Evolutionary conservation across 2,329 filamentous ascomycete genomes (phyloP).

Genomic region (Calonectria leucothoes): DNA sequence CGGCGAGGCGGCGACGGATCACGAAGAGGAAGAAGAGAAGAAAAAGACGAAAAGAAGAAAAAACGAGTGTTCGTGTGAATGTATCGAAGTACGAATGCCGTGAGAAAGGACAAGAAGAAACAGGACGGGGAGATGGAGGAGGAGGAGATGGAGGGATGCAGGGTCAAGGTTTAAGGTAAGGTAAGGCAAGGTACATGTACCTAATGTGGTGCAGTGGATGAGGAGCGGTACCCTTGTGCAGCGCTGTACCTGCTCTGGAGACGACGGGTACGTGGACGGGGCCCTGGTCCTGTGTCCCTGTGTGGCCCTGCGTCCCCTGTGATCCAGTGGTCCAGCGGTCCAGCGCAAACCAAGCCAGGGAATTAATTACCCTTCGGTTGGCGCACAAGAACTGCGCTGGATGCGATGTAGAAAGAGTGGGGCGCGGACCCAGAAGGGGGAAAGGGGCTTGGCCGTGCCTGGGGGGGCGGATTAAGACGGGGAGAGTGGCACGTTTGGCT

Average conservation of each 20-base stretch:
- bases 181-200: slow-evolving; percentile 12
- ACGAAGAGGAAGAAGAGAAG: neutral
- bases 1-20: neutral
- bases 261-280: slow-evolving; percentile 8
- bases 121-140: slow-evolving; percentile 11
- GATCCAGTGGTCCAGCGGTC: neutral
- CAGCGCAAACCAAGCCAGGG: slow-evolving; percentile 32
- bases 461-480: neutral
- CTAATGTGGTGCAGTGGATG: neutral
- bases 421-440: slow-evolving; percentile 19
- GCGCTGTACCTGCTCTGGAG: slow-evolving; percentile 4
- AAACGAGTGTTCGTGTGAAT: slow-evolving; percentile 15
- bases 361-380: slow-evolving; percentile 39
- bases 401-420: slow-evolving; percentile 37
- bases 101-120: slow-evolving; percentile 16
- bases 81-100: slow-evolving; percentile 9
- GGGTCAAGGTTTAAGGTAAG: slow-evolving; percentile 26
- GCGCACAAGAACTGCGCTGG: slow-evolving; percentile 33
- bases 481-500: neutral
- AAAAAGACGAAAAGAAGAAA: neutral
- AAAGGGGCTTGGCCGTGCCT: neutral
- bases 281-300: neutral
- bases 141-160: slow-evolving; percentile 10
- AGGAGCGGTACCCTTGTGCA: slow-evolving; percentile 13
- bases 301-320: neutral